Percentiles rank a stretch among this genome's conserved stretches.
These are phyloP conservation scores for Zizania palustris DNA, from an alignment of 202 grass and related monocot species.

Conservation along the genomic window DNA sequence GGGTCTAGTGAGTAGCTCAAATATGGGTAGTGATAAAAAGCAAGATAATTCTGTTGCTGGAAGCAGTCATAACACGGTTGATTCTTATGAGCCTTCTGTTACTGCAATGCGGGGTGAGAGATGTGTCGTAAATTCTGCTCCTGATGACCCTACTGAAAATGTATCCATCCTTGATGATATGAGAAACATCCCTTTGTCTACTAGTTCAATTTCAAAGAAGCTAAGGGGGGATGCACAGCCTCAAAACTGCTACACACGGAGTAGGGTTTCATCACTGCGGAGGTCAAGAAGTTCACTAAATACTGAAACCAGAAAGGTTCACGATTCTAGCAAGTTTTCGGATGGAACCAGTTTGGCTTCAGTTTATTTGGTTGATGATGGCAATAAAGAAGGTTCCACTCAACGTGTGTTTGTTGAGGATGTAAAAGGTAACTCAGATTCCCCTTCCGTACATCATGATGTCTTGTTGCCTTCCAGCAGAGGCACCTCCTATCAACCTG, in stretches of 20 bases:
- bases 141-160: constrained; percentile 63
- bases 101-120: constrained; percentile 26
- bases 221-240: constrained; percentile 50
- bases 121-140: constrained; percentile 62
- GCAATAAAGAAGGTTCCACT: constrained; percentile 30
- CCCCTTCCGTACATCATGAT: constrained; percentile 42
- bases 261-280: constrained; percentile 40
- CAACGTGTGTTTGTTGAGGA: constrained; percentile 20
- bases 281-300: constrained; percentile 56
- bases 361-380: constrained; percentile 43
- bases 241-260: constrained; percentile 61
- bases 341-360: constrained; percentile 41
- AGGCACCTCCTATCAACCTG: constrained; percentile 38
- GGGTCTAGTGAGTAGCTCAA: constrained; percentile 43
- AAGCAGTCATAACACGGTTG: constrained; percentile 29
- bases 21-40: constrained; percentile 37
- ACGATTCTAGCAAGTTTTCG: constrained; percentile 41
- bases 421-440: constrained; percentile 32
- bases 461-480: constrained; percentile 40
- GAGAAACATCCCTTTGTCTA: constrained; percentile 54
- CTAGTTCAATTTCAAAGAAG: constrained; percentile 61
- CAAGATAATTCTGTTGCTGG: constrained; percentile 17
- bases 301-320: constrained; percentile 55
- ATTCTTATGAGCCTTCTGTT: constrained; percentile 48
- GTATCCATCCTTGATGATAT: constrained; percentile 72